Evolutionary conservation across 169 alveolate genomes (phyloP).

Genomic region (Amoebophrya sp.): DNA sequence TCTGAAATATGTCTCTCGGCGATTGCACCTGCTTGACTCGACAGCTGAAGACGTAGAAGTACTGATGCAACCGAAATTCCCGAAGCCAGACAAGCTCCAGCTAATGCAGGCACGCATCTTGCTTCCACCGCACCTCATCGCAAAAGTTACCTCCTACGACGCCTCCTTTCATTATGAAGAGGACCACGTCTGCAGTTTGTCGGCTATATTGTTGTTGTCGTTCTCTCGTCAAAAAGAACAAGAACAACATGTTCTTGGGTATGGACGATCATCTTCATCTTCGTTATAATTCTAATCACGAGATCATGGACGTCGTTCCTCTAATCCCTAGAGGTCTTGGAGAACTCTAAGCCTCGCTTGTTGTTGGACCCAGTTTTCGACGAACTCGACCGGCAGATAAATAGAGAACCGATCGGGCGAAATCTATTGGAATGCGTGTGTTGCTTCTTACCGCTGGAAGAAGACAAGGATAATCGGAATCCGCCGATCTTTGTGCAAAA

Average conservation of each 20-base stretch:
- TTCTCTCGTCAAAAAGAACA: too few species aligned
- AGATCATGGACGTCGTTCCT: too few species aligned
- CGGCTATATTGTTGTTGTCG: too few species aligned
- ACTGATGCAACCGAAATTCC: constrained; percentile 3
- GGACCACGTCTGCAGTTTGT: too few species aligned
- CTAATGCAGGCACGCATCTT: constrained; percentile 6
- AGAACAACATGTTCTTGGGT: too few species aligned
- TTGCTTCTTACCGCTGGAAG: neutral
- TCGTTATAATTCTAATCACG: too few species aligned
- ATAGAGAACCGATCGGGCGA: neutral
- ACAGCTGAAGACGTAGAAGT: neutral
- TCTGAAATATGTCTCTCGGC: neutral
- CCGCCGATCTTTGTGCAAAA: neutral
- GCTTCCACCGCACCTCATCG: neutral
- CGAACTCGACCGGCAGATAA: neutral
- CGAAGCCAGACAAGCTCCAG: neutral
- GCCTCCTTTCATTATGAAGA: too few species aligned
- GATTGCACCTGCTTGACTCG: neutral
- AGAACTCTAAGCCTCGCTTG: neutral
- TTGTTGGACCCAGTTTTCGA: neutral
- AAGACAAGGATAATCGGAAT: neutral
- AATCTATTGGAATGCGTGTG: neutral
- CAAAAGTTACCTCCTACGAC: neutral
- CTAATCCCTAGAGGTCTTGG: constrained; percentile 20
- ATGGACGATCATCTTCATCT: too few species aligned